These are phyloP conservation scores for Alternaria incomplexa DNA, from an alignment of 2,329 filamentous ascomycete genomes.

Conservation along the genomic window DNA sequence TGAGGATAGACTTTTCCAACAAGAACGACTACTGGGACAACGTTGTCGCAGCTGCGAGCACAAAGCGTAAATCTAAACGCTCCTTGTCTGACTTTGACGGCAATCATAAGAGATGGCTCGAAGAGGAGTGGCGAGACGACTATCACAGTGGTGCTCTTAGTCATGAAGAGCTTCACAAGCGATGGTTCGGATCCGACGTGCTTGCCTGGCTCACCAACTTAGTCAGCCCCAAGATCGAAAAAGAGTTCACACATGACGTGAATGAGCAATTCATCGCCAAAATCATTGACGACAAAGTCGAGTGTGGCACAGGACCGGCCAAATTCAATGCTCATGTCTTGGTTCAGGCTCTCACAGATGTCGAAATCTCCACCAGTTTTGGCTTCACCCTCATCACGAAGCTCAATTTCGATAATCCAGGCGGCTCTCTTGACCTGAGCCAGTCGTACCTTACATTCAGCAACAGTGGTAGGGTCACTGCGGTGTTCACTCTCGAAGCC, in stretches of 20 bases:
- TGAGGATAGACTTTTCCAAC: constrained; percentile 18
- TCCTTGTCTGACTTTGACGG: constrained; percentile 35
- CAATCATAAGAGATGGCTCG: constrained; percentile 48
- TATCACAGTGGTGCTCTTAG: constrained; percentile 31
- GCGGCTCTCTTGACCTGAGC: constrained; percentile 3
- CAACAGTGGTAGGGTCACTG: constrained; percentile 9
- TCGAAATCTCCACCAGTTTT: constrained; percentile 7
- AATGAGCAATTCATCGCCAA: constrained; percentile 11
- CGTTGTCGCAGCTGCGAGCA: constrained; percentile 19
- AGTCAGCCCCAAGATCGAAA: constrained; percentile 10
- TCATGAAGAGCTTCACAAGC: constrained; percentile 42
- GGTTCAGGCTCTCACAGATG: constrained; percentile 2
- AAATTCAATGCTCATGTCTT: constrained; percentile 5
- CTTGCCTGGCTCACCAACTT: constrained; percentile 26
- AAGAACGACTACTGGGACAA: constrained; percentile 17
- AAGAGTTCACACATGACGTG: constrained; percentile 9
- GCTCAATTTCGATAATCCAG: constrained; percentile 1
- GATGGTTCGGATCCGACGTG: constrained; percentile 45
- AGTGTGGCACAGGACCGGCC: background rate
- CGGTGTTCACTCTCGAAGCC: constrained; percentile 7
- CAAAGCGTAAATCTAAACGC: constrained; percentile 36
- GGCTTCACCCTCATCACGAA: constrained; percentile 12
- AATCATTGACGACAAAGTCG: constrained; percentile 8
- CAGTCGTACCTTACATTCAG: constrained; percentile 8
- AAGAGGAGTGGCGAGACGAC: constrained; percentile 49